phyloP scores from a whole-genome alignment of 1,284 basidiomycete species.

The Apiotrichum gracile region DNA sequence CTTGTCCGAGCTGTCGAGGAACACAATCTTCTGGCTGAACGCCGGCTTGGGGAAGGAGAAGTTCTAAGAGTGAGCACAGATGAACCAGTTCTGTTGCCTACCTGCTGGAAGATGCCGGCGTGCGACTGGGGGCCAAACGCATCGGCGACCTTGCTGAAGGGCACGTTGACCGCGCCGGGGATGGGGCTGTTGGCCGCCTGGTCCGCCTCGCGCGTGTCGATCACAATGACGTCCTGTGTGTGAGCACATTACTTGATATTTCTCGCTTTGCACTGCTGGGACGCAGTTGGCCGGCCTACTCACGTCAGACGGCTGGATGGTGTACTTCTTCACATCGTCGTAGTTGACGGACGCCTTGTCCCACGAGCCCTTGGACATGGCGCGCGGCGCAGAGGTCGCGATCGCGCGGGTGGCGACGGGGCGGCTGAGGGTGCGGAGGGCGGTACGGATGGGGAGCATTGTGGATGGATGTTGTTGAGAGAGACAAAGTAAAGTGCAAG shows the following conservation, averaged over 20 bases:
- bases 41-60: conserved; percentile 75
- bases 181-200: conserved; percentile 88
- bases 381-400: too few relatives aligned
- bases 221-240: conserved; percentile 4
- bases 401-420: too few relatives aligned
- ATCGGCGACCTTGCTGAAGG: conserved; percentile 66
- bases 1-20: conserved; percentile 84
- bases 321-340: conserved; percentile 70
- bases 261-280: too few relatives aligned
- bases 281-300: conserved; percentile 28
- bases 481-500: too few relatives aligned
- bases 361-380: too few relatives aligned
- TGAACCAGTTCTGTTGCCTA: background rate
- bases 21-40: conserved; percentile 67
- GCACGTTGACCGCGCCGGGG: conserved; percentile 87
- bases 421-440: too few relatives aligned
- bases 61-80: conserved; percentile 25
- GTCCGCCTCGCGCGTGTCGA: conserved; percentile 76
- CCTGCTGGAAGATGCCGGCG: conserved; percentile 55
- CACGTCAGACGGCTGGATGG: conserved; percentile 67
- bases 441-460: too few relatives aligned
- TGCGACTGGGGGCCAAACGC: conserved; percentile 56
- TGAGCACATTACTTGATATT: background rate
- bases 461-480: too few relatives aligned
- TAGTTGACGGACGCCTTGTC: conserved; percentile 59